A percentile compares a stretch with the other conserved stretches of the same genome.
Evolutionary conservation across 2,329 filamentous ascomycete species (phyloP).

Genomic region (Claviceps sp.): DNA sequence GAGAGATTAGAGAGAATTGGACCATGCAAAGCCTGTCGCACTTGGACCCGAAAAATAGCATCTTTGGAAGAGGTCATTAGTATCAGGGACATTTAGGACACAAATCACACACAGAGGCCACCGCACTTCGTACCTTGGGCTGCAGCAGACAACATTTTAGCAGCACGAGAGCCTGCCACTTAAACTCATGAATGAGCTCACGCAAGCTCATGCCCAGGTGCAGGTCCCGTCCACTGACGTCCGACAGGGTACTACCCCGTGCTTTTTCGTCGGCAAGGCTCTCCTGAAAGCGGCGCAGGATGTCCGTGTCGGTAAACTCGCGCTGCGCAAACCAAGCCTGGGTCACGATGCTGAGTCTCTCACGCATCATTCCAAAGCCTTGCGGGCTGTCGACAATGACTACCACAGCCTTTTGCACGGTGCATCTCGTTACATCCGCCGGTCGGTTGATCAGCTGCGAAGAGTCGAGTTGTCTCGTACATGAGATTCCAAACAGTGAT

Average conservation of each 20-base stretch:
- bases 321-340: constrained; percentile 92
- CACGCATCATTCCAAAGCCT: constrained; percentile 77
- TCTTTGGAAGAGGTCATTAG: constrained; percentile 36
- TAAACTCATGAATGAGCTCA: constrained; percentile 88
- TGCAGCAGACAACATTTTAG: constrained; percentile 90
- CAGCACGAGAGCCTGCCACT: constrained; percentile 83
- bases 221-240: constrained; percentile 66
- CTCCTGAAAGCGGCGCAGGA: constrained; percentile 81
- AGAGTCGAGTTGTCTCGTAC: constrained; percentile 81
- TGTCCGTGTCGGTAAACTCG: constrained; percentile 85
- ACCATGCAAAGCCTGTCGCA: constrained; percentile 96
- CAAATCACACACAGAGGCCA: not conserved
- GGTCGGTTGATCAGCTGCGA: constrained; percentile 64
- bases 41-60: constrained; percentile 96
- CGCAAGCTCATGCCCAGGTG: constrained; percentile 80
- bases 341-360: constrained; percentile 81
- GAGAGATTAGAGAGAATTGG: constrained; percentile 88
- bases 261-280: constrained; percentile 59
- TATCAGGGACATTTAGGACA: not conserved
- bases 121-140: constrained; percentile 59
- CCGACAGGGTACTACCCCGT: constrained; percentile 36
- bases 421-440: constrained; percentile 86
- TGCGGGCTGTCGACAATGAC: constrained; percentile 87
- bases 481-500: constrained; percentile 90
- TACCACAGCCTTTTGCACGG: constrained; percentile 95